A percentile compares a stretch with the other conserved stretches of the same genome.
phyloP scores from a whole-genome alignment of 108 stramenopile genomes.

The Cyclotella choctawhatcheeana region DNA sequence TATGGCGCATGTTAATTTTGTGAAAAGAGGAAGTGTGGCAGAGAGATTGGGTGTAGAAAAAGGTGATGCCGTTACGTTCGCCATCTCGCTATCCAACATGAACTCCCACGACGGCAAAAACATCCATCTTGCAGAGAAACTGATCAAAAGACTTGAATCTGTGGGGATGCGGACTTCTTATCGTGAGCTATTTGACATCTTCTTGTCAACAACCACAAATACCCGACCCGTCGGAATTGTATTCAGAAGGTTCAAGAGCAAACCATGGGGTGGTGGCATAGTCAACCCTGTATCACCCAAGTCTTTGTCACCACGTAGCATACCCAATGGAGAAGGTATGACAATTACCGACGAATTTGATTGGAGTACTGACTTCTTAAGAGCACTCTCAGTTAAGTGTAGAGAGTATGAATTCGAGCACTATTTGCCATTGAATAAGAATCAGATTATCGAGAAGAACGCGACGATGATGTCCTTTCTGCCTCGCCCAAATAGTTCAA shows the following conservation, averaged over 20 bases:
- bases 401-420: conserved; percentile 45
- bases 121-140: conserved; percentile 40
- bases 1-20: conserved; percentile 44
- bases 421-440: conserved; percentile 24
- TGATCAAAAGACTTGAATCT: conserved; percentile 47
- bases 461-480: conserved; percentile 18
- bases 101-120: conserved; percentile 24
- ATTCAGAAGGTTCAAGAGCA: conserved; percentile 27
- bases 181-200: conserved; percentile 47
- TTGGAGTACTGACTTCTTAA: conserved; percentile 44
- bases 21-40: conserved; percentile 32
- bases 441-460: conserved; percentile 14
- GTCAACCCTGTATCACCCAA: conserved; percentile 9
- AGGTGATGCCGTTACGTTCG: conserved; percentile 51
- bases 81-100: conserved; percentile 46
- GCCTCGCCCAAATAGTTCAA: conserved; percentile 19
- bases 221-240: conserved; percentile 42
- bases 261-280: conserved; percentile 5
- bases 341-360: conserved; percentile 41
- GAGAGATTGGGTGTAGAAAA: conserved; percentile 38
- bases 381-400: conserved; percentile 35
- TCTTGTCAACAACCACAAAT: conserved; percentile 47
- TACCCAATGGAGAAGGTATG: not conserved
- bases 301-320: not conserved
- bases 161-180: conserved; percentile 55